phyloP scores from a whole-genome alignment of 345 rosid species.

The Gossypium sturtianum region DNA sequence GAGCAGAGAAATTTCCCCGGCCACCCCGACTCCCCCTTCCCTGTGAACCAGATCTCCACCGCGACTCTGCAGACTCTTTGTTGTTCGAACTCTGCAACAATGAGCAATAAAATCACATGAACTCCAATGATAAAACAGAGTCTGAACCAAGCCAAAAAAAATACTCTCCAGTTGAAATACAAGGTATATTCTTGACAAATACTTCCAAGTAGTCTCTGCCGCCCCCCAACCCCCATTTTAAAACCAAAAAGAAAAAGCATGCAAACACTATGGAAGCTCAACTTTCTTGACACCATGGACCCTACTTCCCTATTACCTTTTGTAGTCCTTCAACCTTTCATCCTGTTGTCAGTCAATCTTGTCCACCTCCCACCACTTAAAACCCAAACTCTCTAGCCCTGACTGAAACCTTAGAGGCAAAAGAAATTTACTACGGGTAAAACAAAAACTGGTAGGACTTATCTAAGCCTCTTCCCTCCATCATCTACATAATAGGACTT shows the following conservation, averaged over 20 bases:
- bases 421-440: background rate
- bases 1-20: slow-evolving; percentile 45
- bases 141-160: background rate
- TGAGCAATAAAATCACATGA: background rate
- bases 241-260: background rate
- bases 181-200: background rate
- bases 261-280: background rate
- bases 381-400: background rate
- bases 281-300: background rate
- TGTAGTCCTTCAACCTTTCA: no score
- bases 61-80: slow-evolving; percentile 68
- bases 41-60: slow-evolving; percentile 57
- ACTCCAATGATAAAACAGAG: slow-evolving; percentile 14
- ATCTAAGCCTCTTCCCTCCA: background rate
- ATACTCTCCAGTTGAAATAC: background rate
- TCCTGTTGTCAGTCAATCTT: no score
- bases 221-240: background rate
- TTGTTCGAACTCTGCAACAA: slow-evolving; percentile 45
- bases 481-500: background rate
- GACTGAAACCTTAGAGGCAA: background rate
- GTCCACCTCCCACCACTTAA: background rate
- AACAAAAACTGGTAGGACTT: background rate
- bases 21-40: slow-evolving; percentile 63
- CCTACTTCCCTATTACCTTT: background rate
- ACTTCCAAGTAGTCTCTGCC: background rate